These are phyloP conservation scores for Dinochytrium kinnereticum DNA, from an alignment of 371 early-diverging fungal genomes.

Conservation along the genomic window DNA sequence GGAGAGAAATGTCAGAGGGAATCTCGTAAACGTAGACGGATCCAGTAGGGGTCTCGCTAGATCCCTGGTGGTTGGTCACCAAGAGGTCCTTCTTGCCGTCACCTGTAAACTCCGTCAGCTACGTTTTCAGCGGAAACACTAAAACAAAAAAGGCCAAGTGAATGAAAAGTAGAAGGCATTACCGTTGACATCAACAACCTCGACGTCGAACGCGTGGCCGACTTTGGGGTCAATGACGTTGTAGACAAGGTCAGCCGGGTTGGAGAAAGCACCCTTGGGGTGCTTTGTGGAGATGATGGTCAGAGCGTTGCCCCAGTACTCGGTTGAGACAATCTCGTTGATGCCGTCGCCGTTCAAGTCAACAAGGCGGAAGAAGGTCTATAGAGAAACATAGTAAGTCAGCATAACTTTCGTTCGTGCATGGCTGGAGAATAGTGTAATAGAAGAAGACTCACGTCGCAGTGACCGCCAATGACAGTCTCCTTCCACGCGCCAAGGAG, in stretches of 20 bases:
- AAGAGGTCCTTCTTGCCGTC: constrained; percentile 37
- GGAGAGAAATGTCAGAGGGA: constrained; percentile 8
- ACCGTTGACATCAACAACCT: constrained; percentile 34
- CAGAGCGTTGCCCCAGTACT: constrained; percentile 29
- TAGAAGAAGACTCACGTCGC: constrained; percentile 23
- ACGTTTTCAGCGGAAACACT: no score
- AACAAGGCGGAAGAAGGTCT: constrained; percentile 28
- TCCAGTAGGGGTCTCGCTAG: constrained; percentile 7
- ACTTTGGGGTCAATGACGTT: constrained; percentile 27
- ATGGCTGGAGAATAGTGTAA: background rate
- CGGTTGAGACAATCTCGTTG: constrained; percentile 29
- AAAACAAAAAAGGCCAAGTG: no score
- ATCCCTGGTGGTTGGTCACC: constrained; percentile 32
- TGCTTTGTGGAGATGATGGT: constrained; percentile 26
- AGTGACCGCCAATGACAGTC: constrained; percentile 30
- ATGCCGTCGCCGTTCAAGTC: constrained; percentile 40
- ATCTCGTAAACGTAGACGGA: constrained; percentile 29
- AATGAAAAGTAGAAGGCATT: background rate
- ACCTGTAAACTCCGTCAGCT: background rate
- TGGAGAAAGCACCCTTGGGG: constrained; percentile 28
- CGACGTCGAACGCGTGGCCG: constrained; percentile 32
- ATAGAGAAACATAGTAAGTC: background rate
- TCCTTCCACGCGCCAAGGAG: constrained; percentile 24
- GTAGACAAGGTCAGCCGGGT: constrained; percentile 10
- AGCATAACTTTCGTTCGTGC: background rate